Percentiles rank a stretch among this genome's conserved stretches.
phyloP scores from a whole-genome alignment of 495 filamentous ascomycete species.

The Penicillium paradoxum region DNA sequence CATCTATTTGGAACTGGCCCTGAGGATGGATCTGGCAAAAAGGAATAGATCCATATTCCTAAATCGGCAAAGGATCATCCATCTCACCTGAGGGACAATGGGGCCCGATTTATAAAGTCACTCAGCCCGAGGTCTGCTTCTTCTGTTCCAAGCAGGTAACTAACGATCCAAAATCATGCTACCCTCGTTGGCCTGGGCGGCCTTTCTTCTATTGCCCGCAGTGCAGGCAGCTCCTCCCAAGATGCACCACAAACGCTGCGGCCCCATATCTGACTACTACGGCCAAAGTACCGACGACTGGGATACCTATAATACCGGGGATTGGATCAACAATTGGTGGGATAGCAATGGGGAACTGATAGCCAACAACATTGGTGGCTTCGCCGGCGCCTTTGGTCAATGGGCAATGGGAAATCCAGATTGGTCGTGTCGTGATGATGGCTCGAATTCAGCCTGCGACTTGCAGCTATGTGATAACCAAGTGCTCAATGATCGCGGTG shows the following conservation, averaged over 20 bases:
- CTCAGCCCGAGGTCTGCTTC: no score
- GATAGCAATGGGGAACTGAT: slow-evolving; percentile 9
- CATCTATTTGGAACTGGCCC: no score
- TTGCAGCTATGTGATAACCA: slow-evolving; percentile 19
- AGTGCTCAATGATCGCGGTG: slow-evolving; percentile 16
- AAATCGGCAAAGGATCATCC: neutral
- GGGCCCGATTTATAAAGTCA: neutral
- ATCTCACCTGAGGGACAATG: neutral
- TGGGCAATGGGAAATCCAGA: slow-evolving; percentile 28
- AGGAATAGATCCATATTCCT: neutral
- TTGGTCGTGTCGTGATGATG: slow-evolving; percentile 22
- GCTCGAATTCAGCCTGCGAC: slow-evolving; percentile 20
- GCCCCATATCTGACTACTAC: slow-evolving; percentile 19
- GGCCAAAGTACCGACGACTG: slow-evolving; percentile 15
- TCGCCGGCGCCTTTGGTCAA: slow-evolving; percentile 20
- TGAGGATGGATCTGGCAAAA: no score
- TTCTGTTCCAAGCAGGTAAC: neutral
- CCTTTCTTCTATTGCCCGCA: slow-evolving; percentile 3
- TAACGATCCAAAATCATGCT: slow-evolving; percentile 5
- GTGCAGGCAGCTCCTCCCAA: slow-evolving; percentile 7
- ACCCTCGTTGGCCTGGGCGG: neutral
- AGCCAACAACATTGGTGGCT: slow-evolving; percentile 13
- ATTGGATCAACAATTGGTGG: slow-evolving; percentile 25
- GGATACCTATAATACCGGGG: slow-evolving; percentile 15
- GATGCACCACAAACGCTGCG: slow-evolving; percentile 13